Conservation (phyloP, 371 early-diverging fungal species). For the Gilbertella persicaria region DNA sequence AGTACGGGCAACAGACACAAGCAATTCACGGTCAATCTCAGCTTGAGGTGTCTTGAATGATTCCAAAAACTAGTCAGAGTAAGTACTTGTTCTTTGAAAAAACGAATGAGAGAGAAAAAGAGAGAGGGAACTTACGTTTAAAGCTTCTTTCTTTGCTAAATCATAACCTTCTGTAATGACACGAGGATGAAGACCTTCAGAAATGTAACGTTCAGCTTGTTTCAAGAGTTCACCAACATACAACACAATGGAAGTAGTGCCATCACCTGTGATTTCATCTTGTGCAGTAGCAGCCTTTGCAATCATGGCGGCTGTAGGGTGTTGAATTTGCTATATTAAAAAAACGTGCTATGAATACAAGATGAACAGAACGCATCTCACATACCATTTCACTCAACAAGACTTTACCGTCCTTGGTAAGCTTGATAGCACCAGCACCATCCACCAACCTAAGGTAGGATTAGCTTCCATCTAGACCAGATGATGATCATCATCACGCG, state of each 20-base stretch:
- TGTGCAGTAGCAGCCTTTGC: constrained; percentile 98
- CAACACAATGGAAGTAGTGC: constrained; percentile 97
- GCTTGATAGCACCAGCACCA: constrained; percentile 93
- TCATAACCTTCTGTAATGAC: constrained; percentile 97
- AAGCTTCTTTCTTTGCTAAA: constrained; percentile 92
- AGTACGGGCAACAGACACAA: constrained; percentile 93
- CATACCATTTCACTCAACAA: constrained; percentile 95
- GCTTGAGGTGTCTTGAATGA: constrained; percentile 68
- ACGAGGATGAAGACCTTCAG: constrained; percentile 97
- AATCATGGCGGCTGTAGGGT: constrained; percentile 99
- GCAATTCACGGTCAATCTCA: constrained; percentile 86
- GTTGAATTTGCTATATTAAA: constrained; percentile 92
- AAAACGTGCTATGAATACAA: constrained; percentile 15
- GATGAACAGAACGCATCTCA: too few relatives aligned
- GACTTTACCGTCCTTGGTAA: constrained; percentile 98
- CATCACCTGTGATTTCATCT: constrained; percentile 99
- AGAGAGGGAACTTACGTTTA: constrained; percentile 57
- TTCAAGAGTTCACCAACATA: constrained; percentile 97
- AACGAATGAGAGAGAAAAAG: background rate
- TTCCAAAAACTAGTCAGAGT: constrained; percentile 93
- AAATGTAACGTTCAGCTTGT: constrained; percentile 93
- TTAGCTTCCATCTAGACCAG: too few relatives aligned
- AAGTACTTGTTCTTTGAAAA: background rate
- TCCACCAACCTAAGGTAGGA: constrained; percentile 82
- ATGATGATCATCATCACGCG: constrained; percentile 6